Conservation (phyloP, 345 rosid species). For the Camelina laxa region DNA sequence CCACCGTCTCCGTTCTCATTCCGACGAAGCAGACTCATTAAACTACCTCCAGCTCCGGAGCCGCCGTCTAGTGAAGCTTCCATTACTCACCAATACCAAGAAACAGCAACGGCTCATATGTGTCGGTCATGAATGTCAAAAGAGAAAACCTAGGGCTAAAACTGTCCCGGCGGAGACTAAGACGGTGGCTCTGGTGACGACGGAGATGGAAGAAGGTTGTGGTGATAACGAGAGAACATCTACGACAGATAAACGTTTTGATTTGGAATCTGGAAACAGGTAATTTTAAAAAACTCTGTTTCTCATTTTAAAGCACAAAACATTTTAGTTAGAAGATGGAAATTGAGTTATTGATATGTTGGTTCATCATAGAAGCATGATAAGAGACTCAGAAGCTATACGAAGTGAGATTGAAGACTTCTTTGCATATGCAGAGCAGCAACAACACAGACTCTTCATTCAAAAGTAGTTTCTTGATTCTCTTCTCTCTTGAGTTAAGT, state of each 20-base stretch:
- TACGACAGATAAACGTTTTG: conserved; percentile 20
- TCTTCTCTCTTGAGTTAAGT: not conserved
- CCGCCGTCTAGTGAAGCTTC: conserved; percentile 60
- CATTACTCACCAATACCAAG: not conserved
- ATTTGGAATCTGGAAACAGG: conserved; percentile 35
- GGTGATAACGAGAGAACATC: not conserved
- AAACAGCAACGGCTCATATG: conserved; percentile 24
- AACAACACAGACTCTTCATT: conserved; percentile 54
- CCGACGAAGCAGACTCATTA: conserved; percentile 46
- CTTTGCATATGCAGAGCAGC: conserved; percentile 64
- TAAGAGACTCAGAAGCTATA: conserved; percentile 45
- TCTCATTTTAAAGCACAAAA: conserved; percentile 13
- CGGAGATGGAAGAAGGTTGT: not conserved
- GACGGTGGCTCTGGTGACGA: too few relatives aligned
- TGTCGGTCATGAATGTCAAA: not conserved
- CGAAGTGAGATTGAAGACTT: conserved; percentile 75
- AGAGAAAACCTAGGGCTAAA: conserved; percentile 29
- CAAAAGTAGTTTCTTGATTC: conserved; percentile 52
- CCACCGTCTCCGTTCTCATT: conserved; percentile 49
- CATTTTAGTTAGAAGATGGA: too few relatives aligned
- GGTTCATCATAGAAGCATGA: not conserved
- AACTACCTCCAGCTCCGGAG: conserved; percentile 70
- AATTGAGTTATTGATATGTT: not conserved
- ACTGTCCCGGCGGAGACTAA: conserved; percentile 10
- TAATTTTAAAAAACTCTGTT: not conserved